These are phyloP conservation scores for Posidonia australis DNA, from an alignment of 106 monocot species.

Conservation along the genomic window DNA sequence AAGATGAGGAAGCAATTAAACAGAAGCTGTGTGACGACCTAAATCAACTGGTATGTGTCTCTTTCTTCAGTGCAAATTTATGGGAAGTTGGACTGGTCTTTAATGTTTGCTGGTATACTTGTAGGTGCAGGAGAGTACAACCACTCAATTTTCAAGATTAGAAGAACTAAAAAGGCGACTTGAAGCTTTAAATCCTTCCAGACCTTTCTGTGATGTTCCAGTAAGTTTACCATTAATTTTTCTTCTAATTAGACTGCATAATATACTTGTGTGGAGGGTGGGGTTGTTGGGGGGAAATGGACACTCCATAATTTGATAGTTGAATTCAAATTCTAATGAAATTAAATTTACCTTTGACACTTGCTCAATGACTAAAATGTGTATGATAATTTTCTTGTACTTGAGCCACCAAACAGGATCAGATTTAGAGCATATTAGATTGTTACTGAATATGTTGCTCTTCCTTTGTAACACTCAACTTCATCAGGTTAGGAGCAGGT, in stretches of 20 bases:
- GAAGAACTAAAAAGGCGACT: constrained; percentile 90
- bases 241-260: neutral
- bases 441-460: too few relatives aligned
- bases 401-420: too few relatives aligned
- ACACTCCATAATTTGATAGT: too few relatives aligned
- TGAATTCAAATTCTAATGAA: neutral
- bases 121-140: constrained; percentile 89
- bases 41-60: constrained; percentile 53
- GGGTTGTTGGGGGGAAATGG: neutral
- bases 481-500: too few relatives aligned
- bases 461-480: too few relatives aligned
- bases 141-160: constrained; percentile 60
- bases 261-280: too few relatives aligned
- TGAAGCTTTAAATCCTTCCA: constrained; percentile 68
- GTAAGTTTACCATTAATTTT: constrained; percentile 30
- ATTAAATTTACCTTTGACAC: too few relatives aligned
- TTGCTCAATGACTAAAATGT: too few relatives aligned
- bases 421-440: too few relatives aligned
- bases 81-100: neutral
- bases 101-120: neutral
- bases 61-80: neutral
- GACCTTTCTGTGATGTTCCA: constrained; percentile 39
- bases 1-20: constrained; percentile 78
- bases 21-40: constrained; percentile 92
- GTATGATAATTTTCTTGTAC: too few relatives aligned